A percentile compares a stretch with the other conserved stretches of the same genome.
These are phyloP conservation scores for Colletotrichum sp. DNA, from an alignment of 2,329 filamentous ascomycete genomes.

Conservation along the genomic window DNA sequence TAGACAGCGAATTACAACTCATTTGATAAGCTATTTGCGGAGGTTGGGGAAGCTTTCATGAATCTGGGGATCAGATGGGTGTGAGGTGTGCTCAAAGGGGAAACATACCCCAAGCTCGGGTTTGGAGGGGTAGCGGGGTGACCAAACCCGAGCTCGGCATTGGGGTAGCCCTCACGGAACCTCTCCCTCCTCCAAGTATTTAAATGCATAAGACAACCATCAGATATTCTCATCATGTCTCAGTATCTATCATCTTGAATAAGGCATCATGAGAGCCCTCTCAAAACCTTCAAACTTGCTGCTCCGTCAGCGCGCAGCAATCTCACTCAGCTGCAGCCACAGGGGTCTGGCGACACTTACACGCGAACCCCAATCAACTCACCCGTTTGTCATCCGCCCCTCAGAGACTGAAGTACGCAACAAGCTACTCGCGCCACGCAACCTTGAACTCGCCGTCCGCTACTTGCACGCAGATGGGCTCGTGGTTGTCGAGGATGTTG, in stretches of 20 bases:
- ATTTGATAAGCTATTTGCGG: not conserved
- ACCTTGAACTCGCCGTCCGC: constrained; percentile 59
- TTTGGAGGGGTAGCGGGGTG: constrained; percentile 18
- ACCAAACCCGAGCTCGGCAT: constrained; percentile 28
- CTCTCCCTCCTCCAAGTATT: not conserved
- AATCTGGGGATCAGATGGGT: not conserved
- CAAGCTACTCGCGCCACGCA: constrained; percentile 42
- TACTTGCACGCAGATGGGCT: constrained; percentile 58
- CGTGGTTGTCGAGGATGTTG: constrained; percentile 58
- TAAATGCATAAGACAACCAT: not conserved
- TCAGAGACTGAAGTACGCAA: constrained; percentile 27
- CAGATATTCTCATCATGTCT: not conserved
- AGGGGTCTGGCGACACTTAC: constrained; percentile 6
- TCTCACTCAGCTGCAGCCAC: not conserved
- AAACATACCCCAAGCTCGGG: constrained; percentile 33
- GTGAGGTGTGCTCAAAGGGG: not conserved
- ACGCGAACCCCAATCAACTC: not conserved
- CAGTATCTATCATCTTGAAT: not conserved
- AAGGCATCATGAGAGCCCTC: not conserved
- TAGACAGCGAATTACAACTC: not conserved
- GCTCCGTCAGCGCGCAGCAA: not conserved
- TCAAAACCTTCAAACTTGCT: not conserved
- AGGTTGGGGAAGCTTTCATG: not conserved
- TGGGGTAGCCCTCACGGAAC: not conserved
- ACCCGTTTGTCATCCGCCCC: constrained; percentile 31